Evolutionary conservation across 768 basidiomycete genomes (phyloP).

Genomic region (Amanita exitialis): DNA sequence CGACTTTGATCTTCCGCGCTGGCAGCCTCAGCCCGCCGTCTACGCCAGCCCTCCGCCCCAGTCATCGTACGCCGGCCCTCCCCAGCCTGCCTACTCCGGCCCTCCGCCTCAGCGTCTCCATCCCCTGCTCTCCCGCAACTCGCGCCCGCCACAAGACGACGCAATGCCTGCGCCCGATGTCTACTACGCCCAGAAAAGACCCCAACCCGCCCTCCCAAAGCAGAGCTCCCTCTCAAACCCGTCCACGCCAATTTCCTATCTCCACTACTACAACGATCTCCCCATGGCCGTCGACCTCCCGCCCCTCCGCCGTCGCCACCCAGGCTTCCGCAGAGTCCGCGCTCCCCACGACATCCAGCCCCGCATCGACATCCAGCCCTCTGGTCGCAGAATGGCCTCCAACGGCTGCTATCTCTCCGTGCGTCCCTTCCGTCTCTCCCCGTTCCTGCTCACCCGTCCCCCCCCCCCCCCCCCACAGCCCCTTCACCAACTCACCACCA

Average conservation of each 20-base stretch:
- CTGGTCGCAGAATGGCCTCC: slow-evolving; percentile 68
- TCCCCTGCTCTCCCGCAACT: too few relatives aligned
- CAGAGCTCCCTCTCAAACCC: slow-evolving; percentile 59
- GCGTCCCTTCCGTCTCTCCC: slow-evolving; percentile 22
- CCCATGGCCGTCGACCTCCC: slow-evolving; percentile 63
- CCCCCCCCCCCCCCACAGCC: slow-evolving; percentile 27
- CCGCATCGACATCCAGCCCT: slow-evolving; percentile 48
- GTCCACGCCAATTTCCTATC: slow-evolving; percentile 61
- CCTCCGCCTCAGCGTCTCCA: slow-evolving; percentile 45
- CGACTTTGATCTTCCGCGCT: slow-evolving; percentile 78
- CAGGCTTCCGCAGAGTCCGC: slow-evolving; percentile 73
- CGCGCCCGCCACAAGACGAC: slow-evolving; percentile 60
- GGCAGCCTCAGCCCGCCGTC: slow-evolving; percentile 46
- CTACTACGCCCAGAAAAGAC: slow-evolving; percentile 53
- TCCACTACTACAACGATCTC: slow-evolving; percentile 56
- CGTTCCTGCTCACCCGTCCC: slow-evolving; percentile 1
- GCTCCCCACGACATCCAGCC: slow-evolving; percentile 73
- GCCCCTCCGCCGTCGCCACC: slow-evolving; percentile 53
- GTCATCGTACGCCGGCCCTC: slow-evolving; percentile 32
- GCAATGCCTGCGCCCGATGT: slow-evolving; percentile 30
- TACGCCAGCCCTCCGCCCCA: slow-evolving; percentile 49
- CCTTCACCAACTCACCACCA: slow-evolving; percentile 64
- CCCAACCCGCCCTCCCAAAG: slow-evolving; percentile 35
- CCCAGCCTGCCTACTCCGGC: slow-evolving; percentile 61
- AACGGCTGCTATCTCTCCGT: slow-evolving; percentile 77